A percentile compares a stretch with the other conserved stretches of the same genome.
These are phyloP conservation scores for Amanita pallidorosea DNA, from an alignment of 768 basidiomycete species.

Conservation along the genomic window DNA sequence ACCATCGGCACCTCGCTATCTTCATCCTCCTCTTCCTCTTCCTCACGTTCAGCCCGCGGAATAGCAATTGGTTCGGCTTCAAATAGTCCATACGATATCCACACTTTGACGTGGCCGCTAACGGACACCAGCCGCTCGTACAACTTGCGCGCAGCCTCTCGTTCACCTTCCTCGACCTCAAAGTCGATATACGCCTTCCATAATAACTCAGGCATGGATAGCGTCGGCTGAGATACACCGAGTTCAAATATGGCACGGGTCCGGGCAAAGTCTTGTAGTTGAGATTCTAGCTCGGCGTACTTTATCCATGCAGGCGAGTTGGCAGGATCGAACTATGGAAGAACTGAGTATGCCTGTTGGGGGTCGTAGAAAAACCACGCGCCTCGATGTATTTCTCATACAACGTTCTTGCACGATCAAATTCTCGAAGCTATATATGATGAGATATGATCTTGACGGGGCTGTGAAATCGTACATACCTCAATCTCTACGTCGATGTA, in stretches of 20 bases:
- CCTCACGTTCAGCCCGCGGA: constrained; percentile 53
- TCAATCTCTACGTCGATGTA: constrained; percentile 93
- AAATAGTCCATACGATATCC: constrained; percentile 92
- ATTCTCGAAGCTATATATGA: constrained; percentile 67
- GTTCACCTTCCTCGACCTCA: constrained; percentile 88
- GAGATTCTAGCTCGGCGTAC: constrained; percentile 85
- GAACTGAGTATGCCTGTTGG: background rate
- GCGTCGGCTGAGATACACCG: constrained; percentile 67
- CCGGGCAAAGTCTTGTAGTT: constrained; percentile 78
- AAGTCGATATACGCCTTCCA: constrained; percentile 98
- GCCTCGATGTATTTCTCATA: constrained; percentile 96
- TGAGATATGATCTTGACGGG: background rate
- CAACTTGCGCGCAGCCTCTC: constrained; percentile 69
- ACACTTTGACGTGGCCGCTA: constrained; percentile 94
- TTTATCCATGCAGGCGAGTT: constrained; percentile 95
- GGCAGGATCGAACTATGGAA: constrained; percentile 66
- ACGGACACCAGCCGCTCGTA: constrained; percentile 82
- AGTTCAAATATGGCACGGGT: constrained; percentile 93
- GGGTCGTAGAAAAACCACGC: constrained; percentile 12
- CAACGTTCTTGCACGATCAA: constrained; percentile 82
- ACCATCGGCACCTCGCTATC: constrained; percentile 54
- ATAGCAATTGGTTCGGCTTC: constrained; percentile 72
- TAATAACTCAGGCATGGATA: constrained; percentile 91
- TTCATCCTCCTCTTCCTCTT: constrained; percentile 45
- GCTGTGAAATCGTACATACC: constrained; percentile 27